Evolutionary conservation across 306 rosid species (phyloP).

Genomic region (Begonia masoniana): DNA sequence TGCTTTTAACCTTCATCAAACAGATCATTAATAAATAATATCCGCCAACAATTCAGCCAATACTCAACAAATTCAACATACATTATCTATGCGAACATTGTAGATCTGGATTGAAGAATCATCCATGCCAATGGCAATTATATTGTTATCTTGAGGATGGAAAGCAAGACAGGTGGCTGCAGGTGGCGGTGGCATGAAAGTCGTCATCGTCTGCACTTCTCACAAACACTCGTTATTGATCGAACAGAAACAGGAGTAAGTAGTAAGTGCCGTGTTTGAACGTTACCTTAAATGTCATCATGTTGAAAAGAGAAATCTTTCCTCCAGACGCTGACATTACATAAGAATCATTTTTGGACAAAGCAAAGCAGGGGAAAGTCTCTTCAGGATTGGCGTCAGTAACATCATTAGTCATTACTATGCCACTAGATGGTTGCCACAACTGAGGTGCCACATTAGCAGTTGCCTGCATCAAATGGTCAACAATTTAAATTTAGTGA

Average conservation of each 20-base stretch:
- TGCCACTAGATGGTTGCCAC: constrained; percentile 78
- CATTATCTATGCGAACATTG: constrained; percentile 71
- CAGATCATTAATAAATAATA: constrained; percentile 4
- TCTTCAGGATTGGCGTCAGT: constrained; percentile 54
- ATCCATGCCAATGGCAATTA: constrained; percentile 74
- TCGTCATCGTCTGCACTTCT: constrained; percentile 51
- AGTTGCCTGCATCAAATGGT: constrained; percentile 30
- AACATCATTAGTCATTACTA: constrained; percentile 61
- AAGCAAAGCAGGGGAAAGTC: constrained; percentile 63
- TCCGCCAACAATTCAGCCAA: not conserved
- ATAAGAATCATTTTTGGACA: constrained; percentile 69
- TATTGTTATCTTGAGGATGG: constrained; percentile 69
- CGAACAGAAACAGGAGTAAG: too few relatives aligned
- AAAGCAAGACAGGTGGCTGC: constrained; percentile 59
- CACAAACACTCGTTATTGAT: constrained; percentile 6
- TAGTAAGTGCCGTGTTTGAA: too few relatives aligned
- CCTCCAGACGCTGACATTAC: constrained; percentile 82
- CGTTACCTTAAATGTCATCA: constrained; percentile 75
- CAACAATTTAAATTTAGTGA: too few relatives aligned
- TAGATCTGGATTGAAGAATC: constrained; percentile 65
- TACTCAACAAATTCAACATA: constrained; percentile 3
- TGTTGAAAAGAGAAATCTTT: constrained; percentile 59
- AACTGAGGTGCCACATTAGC: constrained; percentile 53
- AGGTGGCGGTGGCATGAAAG: constrained; percentile 71
- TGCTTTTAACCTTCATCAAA: constrained; percentile 46